Conservation (phyloP, 2,329 filamentous ascomycete genomes). For the Fusarium nematophilum region DNA sequence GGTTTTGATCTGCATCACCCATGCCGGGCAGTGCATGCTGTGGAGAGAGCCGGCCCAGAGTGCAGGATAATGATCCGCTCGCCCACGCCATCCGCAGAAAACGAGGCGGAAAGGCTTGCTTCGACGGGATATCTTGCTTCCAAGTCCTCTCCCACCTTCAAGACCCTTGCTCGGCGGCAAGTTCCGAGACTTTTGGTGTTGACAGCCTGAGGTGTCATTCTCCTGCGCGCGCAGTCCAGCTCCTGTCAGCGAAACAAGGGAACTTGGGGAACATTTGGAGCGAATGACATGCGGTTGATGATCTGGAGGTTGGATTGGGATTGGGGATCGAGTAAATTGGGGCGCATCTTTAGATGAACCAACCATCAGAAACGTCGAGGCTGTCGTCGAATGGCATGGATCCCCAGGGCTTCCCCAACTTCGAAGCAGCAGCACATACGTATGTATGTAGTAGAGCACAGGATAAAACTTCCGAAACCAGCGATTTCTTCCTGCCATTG, state of each 20-base stretch:
- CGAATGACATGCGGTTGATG: conserved; percentile 20
- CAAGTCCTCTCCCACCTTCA: neutral
- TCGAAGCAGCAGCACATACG: neutral
- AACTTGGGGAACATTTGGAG: conserved; percentile 1
- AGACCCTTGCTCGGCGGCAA: conserved; percentile 29
- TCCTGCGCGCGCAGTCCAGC: conserved; percentile 25
- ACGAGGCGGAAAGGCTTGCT: conserved; percentile 6
- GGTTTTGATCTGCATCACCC: conserved; percentile 1
- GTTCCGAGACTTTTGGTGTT: conserved; percentile 28
- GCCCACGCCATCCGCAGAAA: conserved; percentile 23
- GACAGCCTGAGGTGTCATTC: conserved; percentile 17
- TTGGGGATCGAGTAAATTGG: too few relatives aligned
- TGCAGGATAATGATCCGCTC: conserved; percentile 38
- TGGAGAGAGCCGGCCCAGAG: too few relatives aligned
- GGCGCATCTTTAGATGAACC: neutral
- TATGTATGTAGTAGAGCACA: too few relatives aligned
- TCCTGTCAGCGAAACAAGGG: conserved; percentile 12
- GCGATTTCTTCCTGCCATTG: too few relatives aligned
- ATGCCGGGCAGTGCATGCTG: conserved; percentile 2
- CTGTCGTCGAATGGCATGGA: neutral
- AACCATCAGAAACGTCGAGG: neutral
- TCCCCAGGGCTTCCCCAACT: neutral
- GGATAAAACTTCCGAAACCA: conserved; percentile 1
- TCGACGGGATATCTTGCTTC: too few relatives aligned
- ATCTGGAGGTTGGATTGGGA: too few relatives aligned